A percentile compares a stretch with the other conserved stretches of the same genome.
phyloP scores from a whole-genome alignment of 352 stramenopile species.

The Peronosclerospora sorghi region DNA sequence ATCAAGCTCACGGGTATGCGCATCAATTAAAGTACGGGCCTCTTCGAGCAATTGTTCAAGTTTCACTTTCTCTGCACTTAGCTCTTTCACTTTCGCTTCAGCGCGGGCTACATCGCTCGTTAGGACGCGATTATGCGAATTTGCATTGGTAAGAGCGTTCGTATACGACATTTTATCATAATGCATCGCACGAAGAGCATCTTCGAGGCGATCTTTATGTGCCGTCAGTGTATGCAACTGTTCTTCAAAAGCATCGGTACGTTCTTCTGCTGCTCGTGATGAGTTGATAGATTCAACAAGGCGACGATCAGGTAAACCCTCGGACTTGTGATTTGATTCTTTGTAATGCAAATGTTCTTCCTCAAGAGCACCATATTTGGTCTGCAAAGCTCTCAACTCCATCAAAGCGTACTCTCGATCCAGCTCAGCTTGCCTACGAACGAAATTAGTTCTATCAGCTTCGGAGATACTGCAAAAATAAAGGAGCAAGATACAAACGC shows the following conservation, averaged over 20 bases:
- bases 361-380: slow-evolving; percentile 39
- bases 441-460: background rate
- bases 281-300: background rate
- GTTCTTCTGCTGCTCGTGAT: background rate
- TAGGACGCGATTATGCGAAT: slow-evolving; percentile 66
- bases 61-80: slow-evolving; percentile 23
- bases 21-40: slow-evolving; percentile 25
- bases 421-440: slow-evolving; percentile 29
- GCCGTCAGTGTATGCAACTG: slow-evolving; percentile 39
- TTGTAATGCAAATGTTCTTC: slow-evolving; percentile 29
- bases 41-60: slow-evolving; percentile 35
- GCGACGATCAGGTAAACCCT: background rate
- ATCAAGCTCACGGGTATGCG: slow-evolving; percentile 41
- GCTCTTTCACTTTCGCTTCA: slow-evolving; percentile 44
- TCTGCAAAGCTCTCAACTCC: slow-evolving; percentile 37
- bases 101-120: slow-evolving; percentile 42
- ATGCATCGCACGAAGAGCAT: slow-evolving; percentile 56
- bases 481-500: slow-evolving; percentile 3
- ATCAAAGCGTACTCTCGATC: slow-evolving; percentile 37
- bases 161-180: slow-evolving; percentile 83
- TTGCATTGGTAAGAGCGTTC: slow-evolving; percentile 62
- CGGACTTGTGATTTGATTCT: slow-evolving; percentile 1
- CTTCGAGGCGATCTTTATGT: slow-evolving; percentile 59
- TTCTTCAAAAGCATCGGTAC: slow-evolving; percentile 26
- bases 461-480: background rate